Conservation (phyloP, 768 basidiomycete species). For the Suillus sp. region DNA sequence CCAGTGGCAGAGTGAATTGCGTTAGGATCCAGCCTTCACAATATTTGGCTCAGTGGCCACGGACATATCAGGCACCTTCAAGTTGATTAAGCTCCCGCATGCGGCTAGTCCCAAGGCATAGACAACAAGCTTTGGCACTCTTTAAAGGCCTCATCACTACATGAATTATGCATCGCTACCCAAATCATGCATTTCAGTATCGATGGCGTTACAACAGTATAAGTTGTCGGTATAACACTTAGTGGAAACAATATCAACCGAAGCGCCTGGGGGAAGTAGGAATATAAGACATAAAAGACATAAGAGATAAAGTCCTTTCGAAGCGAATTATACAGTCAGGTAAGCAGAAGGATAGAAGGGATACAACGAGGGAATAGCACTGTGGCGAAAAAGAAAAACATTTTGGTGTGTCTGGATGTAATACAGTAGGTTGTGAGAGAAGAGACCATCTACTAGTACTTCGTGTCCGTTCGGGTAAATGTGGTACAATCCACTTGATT, state of each 20-base stretch:
- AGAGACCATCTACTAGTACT: not conserved
- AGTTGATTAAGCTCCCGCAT: not conserved
- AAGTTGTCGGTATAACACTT: not conserved
- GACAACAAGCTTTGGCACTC: not conserved
- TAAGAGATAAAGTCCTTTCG: not conserved
- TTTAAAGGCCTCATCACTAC: not conserved
- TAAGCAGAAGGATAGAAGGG: not conserved
- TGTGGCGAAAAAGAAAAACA: not conserved
- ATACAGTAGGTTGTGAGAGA: not conserved
- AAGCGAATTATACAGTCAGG: not conserved
- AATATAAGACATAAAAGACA: constrained; percentile 4
- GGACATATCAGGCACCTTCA: not conserved
- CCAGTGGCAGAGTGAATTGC: not conserved
- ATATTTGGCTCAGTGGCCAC: not conserved
- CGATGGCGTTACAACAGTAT: not conserved
- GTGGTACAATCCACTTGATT: constrained; percentile 2
- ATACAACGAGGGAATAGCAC: not conserved
- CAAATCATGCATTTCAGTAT: not conserved
- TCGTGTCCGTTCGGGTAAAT: not conserved
- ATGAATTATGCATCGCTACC: not conserved
- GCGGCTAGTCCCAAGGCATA: not conserved
- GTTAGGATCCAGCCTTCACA: not conserved
- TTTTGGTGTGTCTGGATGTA: constrained; percentile 1
- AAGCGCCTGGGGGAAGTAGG: not conserved
- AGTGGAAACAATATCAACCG: not conserved